Base-by-base conservation (phyloP, 345 rosid genomes). In the Boechera divaricarpa region DNA sequence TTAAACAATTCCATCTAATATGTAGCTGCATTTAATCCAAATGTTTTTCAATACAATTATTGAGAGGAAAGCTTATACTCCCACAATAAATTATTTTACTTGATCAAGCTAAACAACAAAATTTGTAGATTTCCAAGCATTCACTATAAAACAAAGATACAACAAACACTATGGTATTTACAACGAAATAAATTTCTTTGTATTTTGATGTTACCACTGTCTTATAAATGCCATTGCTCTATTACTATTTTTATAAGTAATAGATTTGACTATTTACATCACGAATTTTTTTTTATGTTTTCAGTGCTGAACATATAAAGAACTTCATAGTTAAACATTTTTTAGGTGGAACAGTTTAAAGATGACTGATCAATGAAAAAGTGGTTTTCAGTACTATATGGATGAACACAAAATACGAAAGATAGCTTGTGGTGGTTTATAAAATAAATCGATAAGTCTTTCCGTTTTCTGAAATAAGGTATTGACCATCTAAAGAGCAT, bases 31-130 rank as follows among this genome's bases (percentile, higher is more conserved):
- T 76, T 59, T 39, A 67, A n/a, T 36, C 68, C 67, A 67, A 67
- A 67, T 75, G 18, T 36, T 49, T 74, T 59, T 38, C 31, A 47
- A 75, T 57, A 26, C 44, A 58, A 47, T 67, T 58, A 57, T 49
- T 75, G 60, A 75, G 51, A 75, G 16, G 33, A 38, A 38, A 58
- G 24, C 44, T 26, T 39, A 39, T 49, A 21, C 39, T 67, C 5
- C 3, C 7, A 29, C 44, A 35, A 29, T 66, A 66, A 66, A 35
- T 47, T 24, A 57, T 31, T 57, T 74, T 55, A 33, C 64, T 64
- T 42, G 66, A 66, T 74, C n/a, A 6, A 58, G 60, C 67, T 67
- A 67, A 67, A 65, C 58, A 74, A 65, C 72, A 74, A 56, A 74
- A 24, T 7, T 44, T 55, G 10, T 65, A 56, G 65, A 56, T 55